phyloP scores from a whole-genome alignment of 2,329 filamentous ascomycete species.

The Ceratocystiopsis minuta region DNA sequence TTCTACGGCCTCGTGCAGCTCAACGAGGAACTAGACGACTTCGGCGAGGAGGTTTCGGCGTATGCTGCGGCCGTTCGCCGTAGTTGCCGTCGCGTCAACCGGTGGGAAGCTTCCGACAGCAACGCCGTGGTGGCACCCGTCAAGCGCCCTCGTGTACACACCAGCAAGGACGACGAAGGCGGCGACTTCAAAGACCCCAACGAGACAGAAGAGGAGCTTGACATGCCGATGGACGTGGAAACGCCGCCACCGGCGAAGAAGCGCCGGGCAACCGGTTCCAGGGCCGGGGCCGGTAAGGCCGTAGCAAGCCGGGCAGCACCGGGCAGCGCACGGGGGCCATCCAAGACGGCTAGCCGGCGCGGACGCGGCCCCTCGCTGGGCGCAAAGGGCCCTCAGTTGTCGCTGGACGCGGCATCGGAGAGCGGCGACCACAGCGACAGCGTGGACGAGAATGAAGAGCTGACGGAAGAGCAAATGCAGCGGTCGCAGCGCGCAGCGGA shows the following conservation, averaged over 20 bases:
- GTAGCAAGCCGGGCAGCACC: neutral
- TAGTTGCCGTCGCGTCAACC: conserved; percentile 43
- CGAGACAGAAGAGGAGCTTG: conserved; percentile 16
- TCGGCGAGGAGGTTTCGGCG: conserved; percentile 53
- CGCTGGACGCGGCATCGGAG: no score
- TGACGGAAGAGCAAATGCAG: no score
- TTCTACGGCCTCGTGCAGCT: conserved; percentile 48
- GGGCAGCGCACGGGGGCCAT: no score
- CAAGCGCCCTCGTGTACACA: conserved; percentile 20
- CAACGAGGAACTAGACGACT: conserved; percentile 48
- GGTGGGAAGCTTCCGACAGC: conserved; percentile 39
- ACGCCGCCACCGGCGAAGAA: conserved; percentile 2
- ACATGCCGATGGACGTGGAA: neutral
- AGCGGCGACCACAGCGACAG: no score
- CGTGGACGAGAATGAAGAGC: no score
- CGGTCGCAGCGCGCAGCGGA: no score
- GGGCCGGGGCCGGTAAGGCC: neutral
- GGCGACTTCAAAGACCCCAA: conserved; percentile 14
- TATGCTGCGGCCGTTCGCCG: conserved; percentile 50
- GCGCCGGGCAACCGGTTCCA: conserved; percentile 1
- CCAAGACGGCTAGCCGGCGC: no score
- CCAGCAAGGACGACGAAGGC: conserved; percentile 10
- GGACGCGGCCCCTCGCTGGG: no score
- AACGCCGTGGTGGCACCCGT: conserved; percentile 27
- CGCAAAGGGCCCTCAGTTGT: no score